Conservation (phyloP, 129 eudicot genomes). For the Erigeron canadensis region DNA sequence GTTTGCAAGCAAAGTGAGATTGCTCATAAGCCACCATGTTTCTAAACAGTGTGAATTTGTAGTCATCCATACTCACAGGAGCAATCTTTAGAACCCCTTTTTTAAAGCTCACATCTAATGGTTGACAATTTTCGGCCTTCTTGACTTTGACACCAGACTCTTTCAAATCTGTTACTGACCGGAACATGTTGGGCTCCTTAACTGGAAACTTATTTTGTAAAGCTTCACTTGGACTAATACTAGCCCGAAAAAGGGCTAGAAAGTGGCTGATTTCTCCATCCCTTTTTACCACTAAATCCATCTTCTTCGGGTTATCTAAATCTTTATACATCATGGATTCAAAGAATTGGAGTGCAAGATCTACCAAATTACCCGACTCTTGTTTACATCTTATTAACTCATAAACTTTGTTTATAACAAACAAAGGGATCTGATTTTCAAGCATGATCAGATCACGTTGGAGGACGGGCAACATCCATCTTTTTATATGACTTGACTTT, state of each 20-base stretch:
- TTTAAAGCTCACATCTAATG: constrained; percentile 30
- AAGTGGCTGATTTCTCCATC: constrained; percentile 16
- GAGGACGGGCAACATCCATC: constrained; percentile 42
- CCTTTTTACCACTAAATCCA: not conserved
- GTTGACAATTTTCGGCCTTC: constrained; percentile 23
- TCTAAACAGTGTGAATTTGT: constrained; percentile 36
- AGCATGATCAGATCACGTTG: constrained; percentile 42
- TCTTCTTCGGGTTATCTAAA: not conserved
- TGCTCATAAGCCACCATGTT: constrained; percentile 53
- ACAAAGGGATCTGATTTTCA: constrained; percentile 37
- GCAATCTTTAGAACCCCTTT: constrained; percentile 35
- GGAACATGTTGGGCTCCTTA: constrained; percentile 38
- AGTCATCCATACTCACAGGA: constrained; percentile 33
- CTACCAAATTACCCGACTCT: constrained; percentile 13
- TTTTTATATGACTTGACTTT: not conserved
- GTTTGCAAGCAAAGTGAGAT: constrained; percentile 32
- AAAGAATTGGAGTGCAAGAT: constrained; percentile 35
- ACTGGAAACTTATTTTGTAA: not conserved
- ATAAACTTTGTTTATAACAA: constrained; percentile 27
- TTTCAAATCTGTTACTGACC: constrained; percentile 29
- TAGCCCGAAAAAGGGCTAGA: constrained; percentile 34
- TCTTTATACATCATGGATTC: constrained; percentile 30
- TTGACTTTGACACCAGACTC: constrained; percentile 30
- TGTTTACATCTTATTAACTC: constrained; percentile 16
- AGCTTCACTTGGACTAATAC: constrained; percentile 20